Evolutionary conservation across 139 green algal species (phyloP).

Genomic region (Limnomonas spitsbergensis): DNA sequence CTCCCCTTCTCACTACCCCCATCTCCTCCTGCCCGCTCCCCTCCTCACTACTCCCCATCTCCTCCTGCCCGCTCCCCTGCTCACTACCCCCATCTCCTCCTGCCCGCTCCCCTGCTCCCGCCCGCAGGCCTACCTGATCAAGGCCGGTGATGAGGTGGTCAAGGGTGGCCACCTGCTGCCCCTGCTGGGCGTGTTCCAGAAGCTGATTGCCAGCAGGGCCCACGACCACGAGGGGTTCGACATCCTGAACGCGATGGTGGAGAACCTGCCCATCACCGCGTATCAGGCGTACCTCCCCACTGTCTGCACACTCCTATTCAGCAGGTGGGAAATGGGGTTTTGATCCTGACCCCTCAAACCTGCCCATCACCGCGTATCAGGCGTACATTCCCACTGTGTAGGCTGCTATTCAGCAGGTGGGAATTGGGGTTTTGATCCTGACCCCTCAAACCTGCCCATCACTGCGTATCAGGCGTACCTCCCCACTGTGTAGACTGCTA

Average conservation of each 20-base stretch:
- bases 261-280: slow-evolving; percentile 48
- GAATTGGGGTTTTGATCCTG: too few species aligned
- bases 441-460: slow-evolving; percentile 55
- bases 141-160: slow-evolving; percentile 63
- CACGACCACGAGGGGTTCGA: slow-evolving; percentile 91
- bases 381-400: slow-evolving; percentile 66
- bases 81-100: too few species aligned
- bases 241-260: slow-evolving; percentile 81
- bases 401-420: slow-evolving; percentile 51
- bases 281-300: slow-evolving; percentile 61
- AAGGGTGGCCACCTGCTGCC: slow-evolving; percentile 62
- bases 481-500: slow-evolving; percentile 66
- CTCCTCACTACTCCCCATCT: too few species aligned
- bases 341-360: too few species aligned
- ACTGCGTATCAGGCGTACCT: slow-evolving; percentile 54
- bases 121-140: slow-evolving; percentile 78
- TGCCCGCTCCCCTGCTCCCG: not conserved
- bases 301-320: slow-evolving; percentile 74
- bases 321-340: slow-evolving; percentile 17
- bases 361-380: slow-evolving; percentile 49
- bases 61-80: too few species aligned
- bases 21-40: too few species aligned
- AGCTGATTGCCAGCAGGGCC: slow-evolving; percentile 78
- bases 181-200: slow-evolving; percentile 92
- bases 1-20: too few species aligned